These are phyloP conservation scores for Boletus smithii DNA, from an alignment of 1,284 basidiomycete genomes.

Conservation along the genomic window DNA sequence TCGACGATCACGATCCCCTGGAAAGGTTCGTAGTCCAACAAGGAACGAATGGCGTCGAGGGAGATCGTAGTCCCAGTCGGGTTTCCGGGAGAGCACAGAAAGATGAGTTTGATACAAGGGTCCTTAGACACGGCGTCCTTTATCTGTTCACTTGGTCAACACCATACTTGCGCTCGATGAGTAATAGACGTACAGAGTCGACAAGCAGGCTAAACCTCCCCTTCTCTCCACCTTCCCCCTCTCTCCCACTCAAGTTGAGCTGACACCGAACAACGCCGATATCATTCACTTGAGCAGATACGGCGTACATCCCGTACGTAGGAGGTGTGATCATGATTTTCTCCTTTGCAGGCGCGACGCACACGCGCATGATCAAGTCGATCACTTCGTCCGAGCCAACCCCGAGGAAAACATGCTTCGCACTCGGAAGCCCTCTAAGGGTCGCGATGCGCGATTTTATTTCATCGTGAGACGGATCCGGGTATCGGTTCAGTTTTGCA, in stretches of 20 bases:
- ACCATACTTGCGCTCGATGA: background rate
- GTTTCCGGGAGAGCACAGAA: slow-evolving; percentile 97
- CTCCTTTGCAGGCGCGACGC: slow-evolving; percentile 79
- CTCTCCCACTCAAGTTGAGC: slow-evolving; percentile 56
- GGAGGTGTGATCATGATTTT: slow-evolving; percentile 88
- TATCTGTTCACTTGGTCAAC: slow-evolving; percentile 48
- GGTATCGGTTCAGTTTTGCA: slow-evolving; percentile 79
- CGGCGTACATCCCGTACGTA: slow-evolving; percentile 97
- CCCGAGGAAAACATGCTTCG: slow-evolving; percentile 86
- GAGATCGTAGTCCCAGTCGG: slow-evolving; percentile 91
- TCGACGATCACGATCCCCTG: slow-evolving; percentile 93
- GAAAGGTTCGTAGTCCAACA: slow-evolving; percentile 81
- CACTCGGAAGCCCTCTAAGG: slow-evolving; percentile 63
- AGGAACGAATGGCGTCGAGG: slow-evolving; percentile 61
- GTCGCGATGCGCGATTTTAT: slow-evolving; percentile 78
- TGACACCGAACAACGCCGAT: slow-evolving; percentile 81
- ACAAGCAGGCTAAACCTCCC: slow-evolving; percentile 80
- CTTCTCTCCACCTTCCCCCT: slow-evolving; percentile 64
- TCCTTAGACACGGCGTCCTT: slow-evolving; percentile 66
- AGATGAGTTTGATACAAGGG: slow-evolving; percentile 83
- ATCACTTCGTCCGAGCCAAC: slow-evolving; percentile 98
- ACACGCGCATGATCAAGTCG: slow-evolving; percentile 89
- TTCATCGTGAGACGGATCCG: slow-evolving; percentile 76
- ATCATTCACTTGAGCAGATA: slow-evolving; percentile 95
- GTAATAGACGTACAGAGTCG: slow-evolving; percentile 56